phyloP scores from a whole-genome alignment of 352 stramenopile species.

The Thraustotheca clavata region DNA sequence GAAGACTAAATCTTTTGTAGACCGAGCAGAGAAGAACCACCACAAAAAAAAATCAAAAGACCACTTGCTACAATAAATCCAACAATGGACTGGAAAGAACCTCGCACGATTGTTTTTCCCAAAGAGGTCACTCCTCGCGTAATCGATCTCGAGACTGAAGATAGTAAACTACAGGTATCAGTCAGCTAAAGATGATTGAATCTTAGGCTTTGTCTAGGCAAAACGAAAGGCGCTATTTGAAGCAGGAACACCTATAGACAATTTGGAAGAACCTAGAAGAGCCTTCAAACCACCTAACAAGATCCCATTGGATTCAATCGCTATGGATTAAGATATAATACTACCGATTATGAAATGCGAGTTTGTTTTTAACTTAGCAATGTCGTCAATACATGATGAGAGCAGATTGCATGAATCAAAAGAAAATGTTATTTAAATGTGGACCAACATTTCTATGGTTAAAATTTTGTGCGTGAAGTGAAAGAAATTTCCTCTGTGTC shows the following conservation, averaged over 20 bases:
- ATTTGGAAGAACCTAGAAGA: too few relatives aligned
- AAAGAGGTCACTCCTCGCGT: neutral
- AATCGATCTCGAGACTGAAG: constrained; percentile 1
- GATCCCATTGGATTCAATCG: too few relatives aligned
- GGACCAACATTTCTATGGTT: too few relatives aligned
- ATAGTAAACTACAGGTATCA: neutral
- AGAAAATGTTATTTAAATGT: too few relatives aligned
- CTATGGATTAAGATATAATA: too few relatives aligned
- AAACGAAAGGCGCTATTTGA: neutral
- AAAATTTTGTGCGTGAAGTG: too few relatives aligned
- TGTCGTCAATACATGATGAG: too few relatives aligned
- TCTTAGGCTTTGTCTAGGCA: neutral
- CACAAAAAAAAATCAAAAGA: neutral
- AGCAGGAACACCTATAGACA: neutral
- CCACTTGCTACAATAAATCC: neutral
- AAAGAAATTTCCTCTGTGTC: too few relatives aligned
- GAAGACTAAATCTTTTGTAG: neutral
- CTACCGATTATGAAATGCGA: too few relatives aligned
- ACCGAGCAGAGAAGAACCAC: neutral
- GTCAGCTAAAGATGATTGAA: neutral
- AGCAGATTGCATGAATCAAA: too few relatives aligned
- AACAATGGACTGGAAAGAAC: neutral
- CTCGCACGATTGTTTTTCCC: neutral
- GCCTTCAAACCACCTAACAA: too few relatives aligned
- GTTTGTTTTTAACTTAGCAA: too few relatives aligned